Conservation (phyloP, 352 stramenopile species). For the Pythium rhizo-oryzae region DNA sequence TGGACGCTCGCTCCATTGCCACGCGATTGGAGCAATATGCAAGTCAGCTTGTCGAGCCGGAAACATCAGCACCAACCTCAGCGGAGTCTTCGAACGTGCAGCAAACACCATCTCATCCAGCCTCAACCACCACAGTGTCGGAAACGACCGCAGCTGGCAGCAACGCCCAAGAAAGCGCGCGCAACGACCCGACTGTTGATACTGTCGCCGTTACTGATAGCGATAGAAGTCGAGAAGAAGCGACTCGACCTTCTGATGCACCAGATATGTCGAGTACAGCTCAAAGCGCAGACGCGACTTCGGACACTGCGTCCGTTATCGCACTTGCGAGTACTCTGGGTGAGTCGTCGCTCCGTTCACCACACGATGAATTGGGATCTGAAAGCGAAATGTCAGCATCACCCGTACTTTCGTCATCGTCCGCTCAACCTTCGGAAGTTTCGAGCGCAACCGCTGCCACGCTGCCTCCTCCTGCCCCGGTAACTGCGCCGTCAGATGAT, state of each 20-base stretch:
- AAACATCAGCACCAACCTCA: slow-evolving; percentile 8
- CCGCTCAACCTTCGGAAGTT: background rate
- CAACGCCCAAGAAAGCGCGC: background rate
- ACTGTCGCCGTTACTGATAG: background rate
- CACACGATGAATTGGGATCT: slow-evolving; percentile 54
- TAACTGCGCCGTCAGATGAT: slow-evolving; percentile 36
- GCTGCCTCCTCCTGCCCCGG: slow-evolving; percentile 39
- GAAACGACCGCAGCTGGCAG: background rate
- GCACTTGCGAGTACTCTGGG: slow-evolving; percentile 84
- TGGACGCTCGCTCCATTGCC: slow-evolving; percentile 68
- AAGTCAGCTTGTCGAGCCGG: slow-evolving; percentile 48
- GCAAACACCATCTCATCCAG: background rate
- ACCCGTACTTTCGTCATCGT: slow-evolving; percentile 17
- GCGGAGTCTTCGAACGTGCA: background rate
- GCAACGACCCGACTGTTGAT: background rate
- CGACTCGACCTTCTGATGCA: background rate
- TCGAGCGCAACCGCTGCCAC: slow-evolving; percentile 19
- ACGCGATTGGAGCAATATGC: slow-evolving; percentile 79
- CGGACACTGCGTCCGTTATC: slow-evolving; percentile 76
- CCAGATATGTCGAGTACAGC: background rate
- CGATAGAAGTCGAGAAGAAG: background rate
- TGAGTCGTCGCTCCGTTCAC: slow-evolving; percentile 79
- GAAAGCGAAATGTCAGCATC: slow-evolving; percentile 42
- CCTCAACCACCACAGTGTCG: background rate
- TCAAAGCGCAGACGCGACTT: slow-evolving; percentile 35